These are phyloP conservation scores for Backusella tuberculispora DNA, from an alignment of 192 early-diverging fungal species.

Conservation along the genomic window DNA sequence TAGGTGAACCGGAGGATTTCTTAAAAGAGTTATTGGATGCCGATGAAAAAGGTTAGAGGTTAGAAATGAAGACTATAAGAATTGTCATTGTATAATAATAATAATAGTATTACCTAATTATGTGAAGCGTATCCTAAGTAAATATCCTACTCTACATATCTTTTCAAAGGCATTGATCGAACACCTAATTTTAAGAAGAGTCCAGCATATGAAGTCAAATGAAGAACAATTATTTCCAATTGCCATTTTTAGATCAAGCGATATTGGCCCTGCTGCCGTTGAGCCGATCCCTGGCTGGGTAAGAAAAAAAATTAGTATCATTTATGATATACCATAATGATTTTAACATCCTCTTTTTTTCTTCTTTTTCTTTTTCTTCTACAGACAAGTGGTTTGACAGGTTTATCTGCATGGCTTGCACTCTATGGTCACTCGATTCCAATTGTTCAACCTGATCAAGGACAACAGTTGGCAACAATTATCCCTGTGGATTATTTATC, in stretches of 20 bases:
- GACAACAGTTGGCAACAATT: constrained; percentile 23
- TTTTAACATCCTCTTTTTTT: not conserved
- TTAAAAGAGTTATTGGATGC: constrained; percentile 26
- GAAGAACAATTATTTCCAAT: constrained; percentile 37
- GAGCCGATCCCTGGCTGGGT: constrained; percentile 40
- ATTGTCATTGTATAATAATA: constrained; percentile 13
- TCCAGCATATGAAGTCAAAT: constrained; percentile 29
- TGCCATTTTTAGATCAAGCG: constrained; percentile 32
- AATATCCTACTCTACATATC: constrained; percentile 51
- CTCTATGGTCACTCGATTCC: constrained; percentile 30
- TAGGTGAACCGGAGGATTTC: constrained; percentile 36
- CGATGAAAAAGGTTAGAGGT: constrained; percentile 30
- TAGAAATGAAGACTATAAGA: constrained; percentile 21
- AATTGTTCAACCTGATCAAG: constrained; percentile 31
- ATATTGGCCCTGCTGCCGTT: constrained; percentile 30
- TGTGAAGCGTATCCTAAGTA: constrained; percentile 22
- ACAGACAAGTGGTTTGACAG: constrained; percentile 33
- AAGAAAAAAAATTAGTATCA: not conserved
- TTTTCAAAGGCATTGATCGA: constrained; percentile 54
- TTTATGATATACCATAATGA: not conserved
- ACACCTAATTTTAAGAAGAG: constrained; percentile 45
- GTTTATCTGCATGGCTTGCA: constrained; percentile 26
- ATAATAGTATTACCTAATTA: constrained; percentile 17
- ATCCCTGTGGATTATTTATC: constrained; percentile 39
- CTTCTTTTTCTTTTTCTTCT: not conserved